Base-by-base conservation (phyloP, 1,284 basidiomycete species). In the Testicularia cyperi region DNA sequence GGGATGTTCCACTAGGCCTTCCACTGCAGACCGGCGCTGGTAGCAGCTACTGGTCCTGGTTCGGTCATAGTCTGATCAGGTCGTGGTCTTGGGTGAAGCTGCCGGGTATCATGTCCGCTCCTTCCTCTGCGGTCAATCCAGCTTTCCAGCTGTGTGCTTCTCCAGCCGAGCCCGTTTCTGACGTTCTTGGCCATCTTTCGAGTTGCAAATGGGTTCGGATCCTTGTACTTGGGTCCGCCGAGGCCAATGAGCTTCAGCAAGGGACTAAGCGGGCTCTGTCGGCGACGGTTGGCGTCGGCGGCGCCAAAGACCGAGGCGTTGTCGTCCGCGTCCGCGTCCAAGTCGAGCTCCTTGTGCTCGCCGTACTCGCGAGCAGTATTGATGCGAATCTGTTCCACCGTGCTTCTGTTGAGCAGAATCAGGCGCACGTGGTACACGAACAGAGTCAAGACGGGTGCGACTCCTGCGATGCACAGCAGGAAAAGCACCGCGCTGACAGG, bases 371-470 rank as follows among this genome's bases (percentile, higher is more conserved):
- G 36, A 10, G 46, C 41, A 0, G 58, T 63, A 6, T 61, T 55
- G 46, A 75, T 69, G 16, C 73, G 70, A 36, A 75, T 74, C 64
- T 72, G 58, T 51, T 77, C 75, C 9, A 75, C 72, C 4, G 75
- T 77, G 13, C 65, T 69, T 9, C 73, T 48, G 34, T 76, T 76
- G 16, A 65, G 47, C 18, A 41, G 16, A 5, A 76, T 48, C 16
- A 77, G 52, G 15, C 68, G 49, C 3, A 63, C 35, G 21, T 77
- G 75, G 42, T 76, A 77, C 6, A 35, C 42, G 20, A 65, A 65
- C 10, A 77, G 46, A 19, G 62, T 62, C 21, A 36, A 1, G 10
- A 74, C 29, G 2, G 75, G 75, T 0, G 34, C 47, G 0, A 61
- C n/a, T 2, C 47, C 55, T 4, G 42, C 48, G 5, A 69, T 13